These are phyloP conservation scores for Solanum sparsipilum DNA, from an alignment of 257 asterid species.

Conservation along the genomic window DNA sequence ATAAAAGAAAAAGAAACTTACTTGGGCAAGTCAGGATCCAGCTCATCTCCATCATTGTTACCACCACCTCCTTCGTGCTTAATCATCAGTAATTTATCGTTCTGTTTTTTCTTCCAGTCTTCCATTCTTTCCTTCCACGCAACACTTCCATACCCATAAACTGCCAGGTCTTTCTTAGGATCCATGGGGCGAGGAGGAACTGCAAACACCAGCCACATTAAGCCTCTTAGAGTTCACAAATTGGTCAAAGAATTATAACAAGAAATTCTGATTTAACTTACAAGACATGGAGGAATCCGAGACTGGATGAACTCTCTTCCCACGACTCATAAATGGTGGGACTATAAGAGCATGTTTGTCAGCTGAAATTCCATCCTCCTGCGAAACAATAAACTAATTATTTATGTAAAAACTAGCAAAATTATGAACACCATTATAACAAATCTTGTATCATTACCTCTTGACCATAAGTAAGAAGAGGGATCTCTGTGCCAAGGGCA, in stretches of 20 bases:
- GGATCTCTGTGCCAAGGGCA: slow-evolving; percentile 60
- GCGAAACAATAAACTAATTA: slow-evolving; percentile 8
- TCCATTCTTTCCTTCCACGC: slow-evolving; percentile 99
- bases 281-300: slow-evolving; percentile 69
- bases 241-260: not conserved
- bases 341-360: slow-evolving; percentile 90
- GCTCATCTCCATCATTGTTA: slow-evolving; percentile 45
- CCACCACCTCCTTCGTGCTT: slow-evolving; percentile 77
- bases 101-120: slow-evolving; percentile 95
- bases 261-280: slow-evolving; percentile 13
- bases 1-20: slow-evolving; percentile 36
- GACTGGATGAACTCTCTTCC: slow-evolving; percentile 73
- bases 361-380: slow-evolving; percentile 93
- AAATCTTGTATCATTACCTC: slow-evolving; percentile 43
- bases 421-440: not conserved
- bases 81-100: slow-evolving; percentile 81
- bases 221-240: not conserved
- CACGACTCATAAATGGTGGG: slow-evolving; percentile 73
- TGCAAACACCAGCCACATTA: slow-evolving; percentile 4
- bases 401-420: not conserved
- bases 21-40: slow-evolving; percentile 93
- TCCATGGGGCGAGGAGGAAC: slow-evolving; percentile 98
- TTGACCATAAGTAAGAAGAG: slow-evolving; percentile 90
- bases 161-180: slow-evolving; percentile 94
- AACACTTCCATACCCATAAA: slow-evolving; percentile 89